These are phyloP conservation scores for Aegle marmelos DNA, from an alignment of 345 rosid genomes.

Conservation along the genomic window DNA sequence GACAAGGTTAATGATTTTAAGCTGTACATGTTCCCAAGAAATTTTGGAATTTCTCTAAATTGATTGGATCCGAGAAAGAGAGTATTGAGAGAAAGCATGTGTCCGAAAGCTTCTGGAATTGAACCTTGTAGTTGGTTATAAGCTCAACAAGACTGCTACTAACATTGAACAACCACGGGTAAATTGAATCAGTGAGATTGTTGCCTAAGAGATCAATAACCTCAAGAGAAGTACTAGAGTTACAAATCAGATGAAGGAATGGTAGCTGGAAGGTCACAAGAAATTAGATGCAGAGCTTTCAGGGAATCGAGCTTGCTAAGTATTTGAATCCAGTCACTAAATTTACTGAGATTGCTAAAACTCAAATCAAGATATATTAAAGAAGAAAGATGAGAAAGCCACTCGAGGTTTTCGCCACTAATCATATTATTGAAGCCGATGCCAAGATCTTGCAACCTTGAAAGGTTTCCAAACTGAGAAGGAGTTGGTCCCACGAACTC, in stretches of 20 bases:
- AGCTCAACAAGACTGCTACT: slow-evolving; percentile 4
- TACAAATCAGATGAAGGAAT: not conserved
- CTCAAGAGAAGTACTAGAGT: not conserved
- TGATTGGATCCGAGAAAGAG: not conserved
- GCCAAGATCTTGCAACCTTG: slow-evolving; percentile 10
- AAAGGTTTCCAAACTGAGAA: slow-evolving; percentile 6
- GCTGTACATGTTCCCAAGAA: not conserved
- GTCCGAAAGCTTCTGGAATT: not conserved
- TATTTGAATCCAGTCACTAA: slow-evolving; percentile 16
- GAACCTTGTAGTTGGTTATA: not conserved
- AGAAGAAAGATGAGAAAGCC: slow-evolving; percentile 9
- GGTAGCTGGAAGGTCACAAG: not conserved
- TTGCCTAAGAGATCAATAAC: not conserved
- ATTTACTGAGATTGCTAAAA: not conserved
- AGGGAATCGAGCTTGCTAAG: slow-evolving; percentile 3
- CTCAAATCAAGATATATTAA: slow-evolving; percentile 1
- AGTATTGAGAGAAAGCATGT: not conserved
- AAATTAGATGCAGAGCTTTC: not conserved
- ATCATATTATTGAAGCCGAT: not conserved
- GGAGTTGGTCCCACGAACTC: not conserved
- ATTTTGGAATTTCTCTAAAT: not conserved
- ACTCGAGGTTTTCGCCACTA: not conserved
- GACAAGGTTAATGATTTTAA: not conserved
- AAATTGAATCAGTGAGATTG: not conserved
- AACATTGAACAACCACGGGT: not conserved